Percentiles rank a stretch among this genome's conserved stretches.
Conservation (phyloP, 306 rosid genomes). For the Alnus glutinosa region DNA sequence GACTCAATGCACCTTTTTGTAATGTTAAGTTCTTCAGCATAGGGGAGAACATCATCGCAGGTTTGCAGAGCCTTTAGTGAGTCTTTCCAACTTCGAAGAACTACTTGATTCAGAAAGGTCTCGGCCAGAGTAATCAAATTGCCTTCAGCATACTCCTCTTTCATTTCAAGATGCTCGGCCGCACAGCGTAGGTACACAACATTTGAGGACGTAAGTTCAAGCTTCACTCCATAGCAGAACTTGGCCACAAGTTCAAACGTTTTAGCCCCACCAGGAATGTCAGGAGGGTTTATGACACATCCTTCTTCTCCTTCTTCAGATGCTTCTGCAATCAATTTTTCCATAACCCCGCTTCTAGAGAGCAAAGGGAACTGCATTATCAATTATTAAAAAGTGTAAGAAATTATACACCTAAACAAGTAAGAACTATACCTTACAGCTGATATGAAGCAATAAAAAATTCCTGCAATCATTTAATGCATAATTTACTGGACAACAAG, state of each 20-base stretch:
- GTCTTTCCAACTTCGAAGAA: constrained; percentile 88
- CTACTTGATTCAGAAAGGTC: constrained; percentile 75
- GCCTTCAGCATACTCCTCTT: constrained; percentile 88
- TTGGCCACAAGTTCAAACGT: constrained; percentile 91
- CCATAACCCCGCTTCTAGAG: constrained; percentile 94
- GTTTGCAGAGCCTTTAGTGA: constrained; percentile 85
- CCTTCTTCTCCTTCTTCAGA: constrained; percentile 73
- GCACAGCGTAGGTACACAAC: constrained; percentile 88
- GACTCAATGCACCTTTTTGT: constrained; percentile 89
- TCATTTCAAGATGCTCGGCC: constrained; percentile 90
- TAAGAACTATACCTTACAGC: not conserved
- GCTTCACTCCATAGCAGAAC: constrained; percentile 96
- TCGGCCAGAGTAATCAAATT: constrained; percentile 78
- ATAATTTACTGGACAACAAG: constrained; percentile 4
- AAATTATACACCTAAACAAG: constrained; percentile 11
- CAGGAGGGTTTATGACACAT: constrained; percentile 49
- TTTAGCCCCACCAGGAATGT: constrained; percentile 92
- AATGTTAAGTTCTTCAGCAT: constrained; percentile 76
- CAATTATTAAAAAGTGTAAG: constrained; percentile 23
- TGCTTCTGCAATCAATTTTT: constrained; percentile 74
- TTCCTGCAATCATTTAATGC: not conserved
- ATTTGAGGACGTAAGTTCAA: constrained; percentile 90
- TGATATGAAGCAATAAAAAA: not conserved
- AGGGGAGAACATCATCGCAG: constrained; percentile 56
- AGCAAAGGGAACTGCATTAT: constrained; percentile 95